Evolutionary conservation across 768 basidiomycete species (phyloP).

Genomic region (Tylopilus sp.): DNA sequence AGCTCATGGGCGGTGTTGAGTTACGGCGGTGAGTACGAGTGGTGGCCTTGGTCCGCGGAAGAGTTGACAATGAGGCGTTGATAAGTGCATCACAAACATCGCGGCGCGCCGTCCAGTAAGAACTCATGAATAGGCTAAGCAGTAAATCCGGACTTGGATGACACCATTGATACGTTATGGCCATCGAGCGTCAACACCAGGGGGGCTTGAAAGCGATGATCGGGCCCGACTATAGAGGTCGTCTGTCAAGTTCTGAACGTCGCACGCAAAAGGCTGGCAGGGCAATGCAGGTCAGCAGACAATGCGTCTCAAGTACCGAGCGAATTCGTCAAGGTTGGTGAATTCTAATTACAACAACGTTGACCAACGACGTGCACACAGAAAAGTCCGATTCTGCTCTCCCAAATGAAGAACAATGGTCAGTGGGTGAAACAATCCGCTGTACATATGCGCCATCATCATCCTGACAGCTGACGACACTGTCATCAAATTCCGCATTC

Average conservation of each 20-base stretch:
- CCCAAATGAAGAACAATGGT: not conserved
- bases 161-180: not conserved
- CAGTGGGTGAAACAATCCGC: not conserved
- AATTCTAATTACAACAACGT: not conserved
- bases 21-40: not conserved
- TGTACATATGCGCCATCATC: not conserved
- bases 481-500: not conserved
- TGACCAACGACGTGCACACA: not conserved
- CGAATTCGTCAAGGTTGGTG: not conserved
- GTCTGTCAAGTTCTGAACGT: not conserved
- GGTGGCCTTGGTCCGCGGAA: not conserved
- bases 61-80: constrained; percentile 9
- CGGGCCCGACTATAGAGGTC: not conserved
- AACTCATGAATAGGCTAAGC: not conserved
- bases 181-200: not conserved
- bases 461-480: not conserved
- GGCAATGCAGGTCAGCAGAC: not conserved
- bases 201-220: constrained; percentile 1
- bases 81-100: not conserved
- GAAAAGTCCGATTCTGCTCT: not conserved
- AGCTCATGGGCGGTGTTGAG: not conserved
- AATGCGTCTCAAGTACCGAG: not conserved
- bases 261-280: not conserved
- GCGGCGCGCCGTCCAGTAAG: not conserved
- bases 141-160: not conserved